A percentile compares a stretch with the other conserved stretches of the same genome.
phyloP scores from a whole-genome alignment of 2,329 filamentous ascomycete genomes.

The Fusarium sp. region DNA sequence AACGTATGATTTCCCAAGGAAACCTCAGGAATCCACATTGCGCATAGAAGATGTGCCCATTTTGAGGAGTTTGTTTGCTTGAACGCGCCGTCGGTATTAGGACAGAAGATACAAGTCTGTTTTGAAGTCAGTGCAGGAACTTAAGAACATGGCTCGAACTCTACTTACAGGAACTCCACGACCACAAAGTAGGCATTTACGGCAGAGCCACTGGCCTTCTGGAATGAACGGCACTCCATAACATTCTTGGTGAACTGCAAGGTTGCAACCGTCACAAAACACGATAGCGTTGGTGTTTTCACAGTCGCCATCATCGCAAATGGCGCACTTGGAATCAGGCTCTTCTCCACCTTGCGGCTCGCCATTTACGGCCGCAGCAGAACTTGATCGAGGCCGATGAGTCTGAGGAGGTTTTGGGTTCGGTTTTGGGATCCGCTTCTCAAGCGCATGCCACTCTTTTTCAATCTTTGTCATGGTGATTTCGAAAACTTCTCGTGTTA shows the following conservation, averaged over 20 bases:
- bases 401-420: slow-evolving; percentile 97
- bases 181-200: slow-evolving; percentile 95
- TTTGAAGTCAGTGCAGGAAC: slow-evolving; percentile 33
- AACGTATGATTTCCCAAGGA: slow-evolving; percentile 95
- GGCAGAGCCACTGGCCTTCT: slow-evolving; percentile 97
- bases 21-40: slow-evolving; percentile 98
- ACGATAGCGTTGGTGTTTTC: slow-evolving; percentile 99
- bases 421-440: slow-evolving; percentile 96
- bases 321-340: slow-evolving; percentile 96
- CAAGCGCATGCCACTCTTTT: slow-evolving; percentile 96
- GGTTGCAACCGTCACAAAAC: slow-evolving; percentile 97
- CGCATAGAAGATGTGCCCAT: slow-evolving; percentile 96
- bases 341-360: slow-evolving; percentile 88
- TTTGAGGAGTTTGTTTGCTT: slow-evolving; percentile 97
- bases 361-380: slow-evolving; percentile 94
- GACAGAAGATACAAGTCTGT: slow-evolving; percentile 96
- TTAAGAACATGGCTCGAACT: not conserved
- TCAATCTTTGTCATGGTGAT: slow-evolving; percentile 99
- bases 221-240: slow-evolving; percentile 99
- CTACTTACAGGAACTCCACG: slow-evolving; percentile 82
- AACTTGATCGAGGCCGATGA: slow-evolving; percentile 91
- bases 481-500: slow-evolving; percentile 95
- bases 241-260: slow-evolving; percentile 98
- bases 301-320: slow-evolving; percentile 99
- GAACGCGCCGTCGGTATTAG: slow-evolving; percentile 96